A percentile compares a stretch with the other conserved stretches of the same genome.
Evolutionary conservation across 352 stramenopile genomes (phyloP).

Genomic region (Elongisporangium undulatum): DNA sequence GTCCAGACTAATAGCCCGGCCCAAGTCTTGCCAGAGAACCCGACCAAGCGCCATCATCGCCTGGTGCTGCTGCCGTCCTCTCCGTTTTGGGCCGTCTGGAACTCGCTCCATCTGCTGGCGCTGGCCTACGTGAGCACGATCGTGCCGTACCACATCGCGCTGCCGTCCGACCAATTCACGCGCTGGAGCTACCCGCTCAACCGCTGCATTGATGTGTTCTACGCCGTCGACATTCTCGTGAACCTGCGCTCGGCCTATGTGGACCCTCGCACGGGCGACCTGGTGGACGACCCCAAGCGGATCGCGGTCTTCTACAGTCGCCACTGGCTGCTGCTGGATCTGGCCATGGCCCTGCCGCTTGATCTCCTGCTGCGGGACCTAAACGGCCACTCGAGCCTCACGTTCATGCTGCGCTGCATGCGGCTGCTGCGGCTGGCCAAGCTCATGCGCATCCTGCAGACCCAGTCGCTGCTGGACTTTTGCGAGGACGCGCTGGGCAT

Average conservation of each 20-base stretch:
- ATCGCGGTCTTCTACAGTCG: background rate
- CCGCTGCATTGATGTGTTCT: background rate
- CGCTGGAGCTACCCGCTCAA: background rate
- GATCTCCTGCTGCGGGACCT: background rate
- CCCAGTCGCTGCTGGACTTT: conserved; percentile 10
- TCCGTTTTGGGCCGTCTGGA: background rate
- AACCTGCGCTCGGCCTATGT: background rate
- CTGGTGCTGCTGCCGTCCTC: background rate
- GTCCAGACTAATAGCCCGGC: background rate
- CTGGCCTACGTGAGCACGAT: background rate
- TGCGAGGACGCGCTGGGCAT: conserved; percentile 21
- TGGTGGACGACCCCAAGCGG: background rate
- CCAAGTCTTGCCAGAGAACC: background rate
- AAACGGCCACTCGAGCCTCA: background rate
- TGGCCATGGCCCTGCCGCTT: background rate
- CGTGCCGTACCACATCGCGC: background rate
- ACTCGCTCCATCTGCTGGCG: background rate
- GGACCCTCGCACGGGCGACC: background rate
- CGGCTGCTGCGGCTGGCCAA: background rate
- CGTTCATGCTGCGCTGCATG: background rate
- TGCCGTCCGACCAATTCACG: background rate
- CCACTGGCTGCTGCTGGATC: background rate
- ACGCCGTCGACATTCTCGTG: background rate
- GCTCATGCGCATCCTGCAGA: background rate
- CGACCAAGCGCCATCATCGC: background rate